Base-by-base conservation (phyloP, 2,329 filamentous ascomycete species). In the Sporothrix sp. region DNA sequence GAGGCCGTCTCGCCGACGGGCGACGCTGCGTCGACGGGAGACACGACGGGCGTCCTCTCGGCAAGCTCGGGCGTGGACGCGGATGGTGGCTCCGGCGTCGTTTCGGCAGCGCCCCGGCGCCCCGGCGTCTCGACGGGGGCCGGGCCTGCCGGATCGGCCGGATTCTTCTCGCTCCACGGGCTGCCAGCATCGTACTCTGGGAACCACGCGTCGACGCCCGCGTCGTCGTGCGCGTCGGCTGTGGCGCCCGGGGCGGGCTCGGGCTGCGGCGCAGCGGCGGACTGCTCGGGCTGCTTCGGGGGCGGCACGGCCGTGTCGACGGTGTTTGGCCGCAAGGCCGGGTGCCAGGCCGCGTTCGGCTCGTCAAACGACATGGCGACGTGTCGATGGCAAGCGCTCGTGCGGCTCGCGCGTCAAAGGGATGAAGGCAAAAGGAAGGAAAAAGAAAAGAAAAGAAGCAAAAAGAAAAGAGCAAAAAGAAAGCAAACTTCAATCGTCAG, bases 261-360 rank as follows among this genome's bases (percentile, higher is more conserved):
- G n/a, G n/a, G n/a, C n/a, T n/a, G n/a, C n/a, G n/a, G n/a, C n/a
- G n/a, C n/a, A n/a, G n/a, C n/a, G n/a, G n/a, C n/a, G n/a, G n/a
- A n/a, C n/a, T n/a, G n/a, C n/a, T n/a, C n/a, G n/a, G n/a, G n/a
- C n/a, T n/a, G n/a, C n/a, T n/a, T n/a, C n/a, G n/a, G n/a, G n/a
- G n/a, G n/a, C n/a, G n/a, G n/a, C n/a, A n/a, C n/a, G n/a, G n/a
- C n/a, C n/a, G n/a, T 46, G 4, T 28, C 5, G 35, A 9, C 50
- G 51, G 64, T 61, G 59, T 28, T 28, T 28, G 25, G 25, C 25
- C 6, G 25, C 10, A 71, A 64, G 43, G 74, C 73, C 51, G 73
- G 73, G 65, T 77, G 67, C 73, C 73, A 76, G 52, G 71, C 67
- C 55, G 69, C 65, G 58, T 61, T 65, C 39, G 67, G 62, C 54